Evolutionary conservation across 2,329 filamentous ascomycete species (phyloP).

Genomic region (Penicillium brevicompactum): DNA sequence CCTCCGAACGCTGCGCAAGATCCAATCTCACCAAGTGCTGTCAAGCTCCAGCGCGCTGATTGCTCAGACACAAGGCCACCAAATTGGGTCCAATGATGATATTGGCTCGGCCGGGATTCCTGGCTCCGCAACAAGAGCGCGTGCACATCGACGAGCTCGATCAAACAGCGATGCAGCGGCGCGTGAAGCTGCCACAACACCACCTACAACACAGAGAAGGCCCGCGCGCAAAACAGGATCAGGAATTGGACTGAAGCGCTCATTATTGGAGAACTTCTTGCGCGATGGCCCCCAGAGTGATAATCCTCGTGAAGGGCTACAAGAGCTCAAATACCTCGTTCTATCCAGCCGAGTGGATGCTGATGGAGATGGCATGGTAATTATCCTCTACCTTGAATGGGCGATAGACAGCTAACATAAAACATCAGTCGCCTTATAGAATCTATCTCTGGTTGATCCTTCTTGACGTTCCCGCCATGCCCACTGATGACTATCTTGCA

Average conservation of each 20-base stretch:
- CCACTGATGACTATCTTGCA: constrained; percentile 83
- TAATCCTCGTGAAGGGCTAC: constrained; percentile 53
- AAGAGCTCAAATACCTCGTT: constrained; percentile 52
- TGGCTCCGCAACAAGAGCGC: constrained; percentile 28
- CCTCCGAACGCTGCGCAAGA: constrained; percentile 68
- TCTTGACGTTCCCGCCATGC: constrained; percentile 80
- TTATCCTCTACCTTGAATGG: constrained; percentile 9
- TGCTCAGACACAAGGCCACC: constrained; percentile 45
- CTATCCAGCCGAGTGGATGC: constrained; percentile 53
- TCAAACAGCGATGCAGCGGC: constrained; percentile 72
- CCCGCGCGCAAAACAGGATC: constrained; percentile 48
- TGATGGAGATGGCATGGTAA: constrained; percentile 57
- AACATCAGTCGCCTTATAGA: constrained; percentile 75
- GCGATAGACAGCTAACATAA: constrained; percentile 12
- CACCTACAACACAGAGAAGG: constrained; percentile 31
- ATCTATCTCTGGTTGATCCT: constrained; percentile 97
- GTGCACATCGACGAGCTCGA: constrained; percentile 56
- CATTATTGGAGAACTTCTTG: constrained; percentile 71
- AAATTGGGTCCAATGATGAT: constrained; percentile 22
- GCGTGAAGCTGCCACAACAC: constrained; percentile 32
- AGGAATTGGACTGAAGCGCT: constrained; percentile 49
- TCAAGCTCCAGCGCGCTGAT: constrained; percentile 68
- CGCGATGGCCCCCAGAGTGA: constrained; percentile 77
- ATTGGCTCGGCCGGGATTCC: constrained; percentile 29
- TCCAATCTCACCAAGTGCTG: constrained; percentile 72